These are phyloP conservation scores for Dryas drummondii DNA, from an alignment of 306 rosid species.

Conservation along the genomic window DNA sequence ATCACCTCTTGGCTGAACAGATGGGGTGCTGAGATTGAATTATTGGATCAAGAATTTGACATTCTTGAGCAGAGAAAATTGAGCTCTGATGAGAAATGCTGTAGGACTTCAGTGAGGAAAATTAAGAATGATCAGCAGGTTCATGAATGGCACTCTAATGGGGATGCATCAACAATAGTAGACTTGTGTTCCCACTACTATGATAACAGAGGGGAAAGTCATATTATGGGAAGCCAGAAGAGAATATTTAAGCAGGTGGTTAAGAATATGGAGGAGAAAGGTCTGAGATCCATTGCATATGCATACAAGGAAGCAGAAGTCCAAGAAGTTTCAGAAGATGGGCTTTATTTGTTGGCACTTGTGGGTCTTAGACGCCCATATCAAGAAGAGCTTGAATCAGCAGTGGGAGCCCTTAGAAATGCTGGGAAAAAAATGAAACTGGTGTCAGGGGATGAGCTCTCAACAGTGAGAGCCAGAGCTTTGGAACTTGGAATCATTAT, in stretches of 20 bases:
- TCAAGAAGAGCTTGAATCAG: slow-evolving; percentile 17
- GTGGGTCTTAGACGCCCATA: slow-evolving; percentile 42
- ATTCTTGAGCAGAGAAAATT: slow-evolving; percentile 21
- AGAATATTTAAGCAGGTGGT: slow-evolving; percentile 23
- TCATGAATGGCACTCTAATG: slow-evolving; percentile 50
- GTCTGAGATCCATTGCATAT: slow-evolving; percentile 56
- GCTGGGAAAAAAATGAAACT: slow-evolving; percentile 39
- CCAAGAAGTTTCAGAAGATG: slow-evolving; percentile 37
- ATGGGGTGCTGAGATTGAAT: slow-evolving; percentile 1
- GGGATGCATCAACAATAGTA: slow-evolving; percentile 53
- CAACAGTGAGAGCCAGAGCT: slow-evolving; percentile 34
- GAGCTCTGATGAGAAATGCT: slow-evolving; percentile 26
- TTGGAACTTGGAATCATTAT: slow-evolving; percentile 35
- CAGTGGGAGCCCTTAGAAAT: slow-evolving; percentile 27
- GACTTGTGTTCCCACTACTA: slow-evolving; percentile 52
- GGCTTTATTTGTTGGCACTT: slow-evolving; percentile 46
- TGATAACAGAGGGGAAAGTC: slow-evolving; percentile 36
- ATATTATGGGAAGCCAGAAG: slow-evolving; percentile 34
- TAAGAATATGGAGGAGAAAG: slow-evolving; percentile 39
- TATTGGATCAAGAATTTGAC: not conserved
- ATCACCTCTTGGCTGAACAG: slow-evolving; percentile 34
- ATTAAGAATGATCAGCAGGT: slow-evolving; percentile 8
- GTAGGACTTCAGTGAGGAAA: slow-evolving; percentile 38
- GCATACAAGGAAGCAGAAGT: slow-evolving; percentile 39
- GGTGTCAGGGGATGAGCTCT: slow-evolving; percentile 54